These are phyloP conservation scores for Mangifera indica DNA, from an alignment of 345 rosid genomes.

Conservation along the genomic window DNA sequence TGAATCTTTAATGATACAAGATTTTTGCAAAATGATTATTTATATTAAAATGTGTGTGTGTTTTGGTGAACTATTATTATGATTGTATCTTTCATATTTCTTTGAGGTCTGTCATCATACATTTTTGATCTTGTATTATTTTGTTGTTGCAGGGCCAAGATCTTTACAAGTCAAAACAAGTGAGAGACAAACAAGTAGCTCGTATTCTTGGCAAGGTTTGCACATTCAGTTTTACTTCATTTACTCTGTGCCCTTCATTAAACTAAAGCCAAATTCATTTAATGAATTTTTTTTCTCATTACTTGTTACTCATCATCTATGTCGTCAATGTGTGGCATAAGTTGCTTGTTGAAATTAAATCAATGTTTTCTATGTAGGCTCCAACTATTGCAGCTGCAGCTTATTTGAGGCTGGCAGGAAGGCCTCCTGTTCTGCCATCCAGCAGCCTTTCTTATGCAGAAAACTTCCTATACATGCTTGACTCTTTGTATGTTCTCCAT, in stretches of 20 bases:
- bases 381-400: conserved; percentile 98
- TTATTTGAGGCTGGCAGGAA: conserved; percentile 92
- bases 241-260: not conserved
- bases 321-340: not conserved
- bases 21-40: conserved; percentile 8
- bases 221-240: conserved; percentile 15
- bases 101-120: not conserved
- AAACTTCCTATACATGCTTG: conserved; percentile 93
- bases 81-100: not conserved
- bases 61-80: not conserved
- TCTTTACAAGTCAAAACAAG: conserved; percentile 76
- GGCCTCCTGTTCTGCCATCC: conserved; percentile 95
- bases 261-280: not conserved
- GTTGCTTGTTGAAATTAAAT: conserved; percentile 2
- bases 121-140: conserved; percentile 3
- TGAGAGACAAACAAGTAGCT: conserved; percentile 91
- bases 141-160: conserved; percentile 61
- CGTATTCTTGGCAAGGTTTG: conserved; percentile 90
- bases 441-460: conserved; percentile 86
- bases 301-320: not conserved
- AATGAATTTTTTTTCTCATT: not conserved
- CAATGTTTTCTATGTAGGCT: conserved; percentile 42
- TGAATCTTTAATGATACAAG: not conserved
- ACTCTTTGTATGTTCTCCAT: conserved; percentile 64
- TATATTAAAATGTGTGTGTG: not conserved